These are phyloP conservation scores for Dichotomocladium elegans DNA, from an alignment of 371 early-diverging fungal species.

Conservation along the genomic window DNA sequence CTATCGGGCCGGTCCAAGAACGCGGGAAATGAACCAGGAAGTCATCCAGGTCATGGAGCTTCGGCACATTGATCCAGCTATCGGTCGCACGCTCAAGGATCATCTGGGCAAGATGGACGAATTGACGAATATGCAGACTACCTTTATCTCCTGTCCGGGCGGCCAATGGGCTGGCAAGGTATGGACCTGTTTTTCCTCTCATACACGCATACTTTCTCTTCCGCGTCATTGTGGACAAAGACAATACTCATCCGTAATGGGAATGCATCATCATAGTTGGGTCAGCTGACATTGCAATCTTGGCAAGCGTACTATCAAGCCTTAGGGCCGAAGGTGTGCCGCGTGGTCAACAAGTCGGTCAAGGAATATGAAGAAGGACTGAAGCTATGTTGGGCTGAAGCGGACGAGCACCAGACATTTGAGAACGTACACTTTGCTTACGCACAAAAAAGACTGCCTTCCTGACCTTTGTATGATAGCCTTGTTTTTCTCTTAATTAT, in stretches of 20 bases:
- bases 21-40: constrained; percentile 24
- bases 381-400: constrained; percentile 35
- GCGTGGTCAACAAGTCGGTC: constrained; percentile 15
- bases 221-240: background rate
- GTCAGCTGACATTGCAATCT: constrained; percentile 41
- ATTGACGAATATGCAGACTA: constrained; percentile 19
- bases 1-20: constrained; percentile 38
- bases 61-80: constrained; percentile 29
- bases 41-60: constrained; percentile 22
- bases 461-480: background rate
- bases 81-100: constrained; percentile 22
- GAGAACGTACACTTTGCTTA: constrained; percentile 52
- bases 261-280: too few relatives aligned
- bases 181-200: constrained; percentile 1
- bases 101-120: constrained; percentile 14
- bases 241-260: background rate
- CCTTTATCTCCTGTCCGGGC: constrained; percentile 48
- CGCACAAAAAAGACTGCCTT: constrained; percentile 29
- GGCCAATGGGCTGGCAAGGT: constrained; percentile 53
- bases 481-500: too few relatives aligned
- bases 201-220: background rate
- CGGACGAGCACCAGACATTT: constrained; percentile 46
- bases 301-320: constrained; percentile 45
- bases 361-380: constrained; percentile 28
- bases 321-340: constrained; percentile 30